These are phyloP conservation scores for Coniochaeta sp. DNA, from an alignment of 2,329 filamentous ascomycete species.

Conservation along the genomic window DNA sequence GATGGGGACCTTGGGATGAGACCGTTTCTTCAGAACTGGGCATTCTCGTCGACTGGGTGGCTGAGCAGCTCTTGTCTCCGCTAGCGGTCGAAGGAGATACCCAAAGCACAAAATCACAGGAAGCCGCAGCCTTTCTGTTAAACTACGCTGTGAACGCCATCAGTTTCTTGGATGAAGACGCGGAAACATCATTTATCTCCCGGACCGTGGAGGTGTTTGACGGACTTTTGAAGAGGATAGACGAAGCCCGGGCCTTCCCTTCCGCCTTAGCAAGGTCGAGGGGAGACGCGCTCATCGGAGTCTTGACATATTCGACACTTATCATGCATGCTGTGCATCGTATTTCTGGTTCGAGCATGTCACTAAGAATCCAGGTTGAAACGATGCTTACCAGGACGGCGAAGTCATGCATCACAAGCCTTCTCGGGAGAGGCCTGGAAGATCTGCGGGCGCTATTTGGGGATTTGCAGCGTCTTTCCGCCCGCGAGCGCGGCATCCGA, in stretches of 20 bases:
- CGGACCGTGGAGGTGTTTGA: conserved; percentile 35
- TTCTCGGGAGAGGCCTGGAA: conserved; percentile 35
- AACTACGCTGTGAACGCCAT: conserved; percentile 38
- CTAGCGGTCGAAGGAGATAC: not conserved
- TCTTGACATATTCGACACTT: conserved; percentile 28
- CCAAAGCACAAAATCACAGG: conserved; percentile 3
- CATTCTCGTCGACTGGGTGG: conserved; percentile 51
- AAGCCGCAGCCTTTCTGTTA: conserved; percentile 37
- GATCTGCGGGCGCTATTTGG: conserved; percentile 38
- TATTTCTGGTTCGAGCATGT: conserved; percentile 24
- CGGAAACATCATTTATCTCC: conserved; percentile 32
- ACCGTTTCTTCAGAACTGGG: conserved; percentile 54
- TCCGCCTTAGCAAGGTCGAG: not conserved
- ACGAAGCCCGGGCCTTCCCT: conserved; percentile 9
- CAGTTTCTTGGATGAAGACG: conserved; percentile 26
- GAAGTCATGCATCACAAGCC: conserved; percentile 25
- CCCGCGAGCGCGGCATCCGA: conserved; percentile 45
- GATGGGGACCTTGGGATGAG: conserved; percentile 51
- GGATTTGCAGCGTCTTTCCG: conserved; percentile 34
- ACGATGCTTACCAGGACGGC: conserved; percentile 36
- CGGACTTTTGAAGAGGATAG: conserved; percentile 30
- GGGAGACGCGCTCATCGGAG: conserved; percentile 12
- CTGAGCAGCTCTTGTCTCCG: conserved; percentile 28
- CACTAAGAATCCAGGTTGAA: conserved; percentile 38
- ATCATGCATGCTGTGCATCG: conserved; percentile 30